These are phyloP conservation scores for Pseudofabraea citricarpa DNA, from an alignment of 2,329 filamentous ascomycete genomes.

Conservation along the genomic window DNA sequence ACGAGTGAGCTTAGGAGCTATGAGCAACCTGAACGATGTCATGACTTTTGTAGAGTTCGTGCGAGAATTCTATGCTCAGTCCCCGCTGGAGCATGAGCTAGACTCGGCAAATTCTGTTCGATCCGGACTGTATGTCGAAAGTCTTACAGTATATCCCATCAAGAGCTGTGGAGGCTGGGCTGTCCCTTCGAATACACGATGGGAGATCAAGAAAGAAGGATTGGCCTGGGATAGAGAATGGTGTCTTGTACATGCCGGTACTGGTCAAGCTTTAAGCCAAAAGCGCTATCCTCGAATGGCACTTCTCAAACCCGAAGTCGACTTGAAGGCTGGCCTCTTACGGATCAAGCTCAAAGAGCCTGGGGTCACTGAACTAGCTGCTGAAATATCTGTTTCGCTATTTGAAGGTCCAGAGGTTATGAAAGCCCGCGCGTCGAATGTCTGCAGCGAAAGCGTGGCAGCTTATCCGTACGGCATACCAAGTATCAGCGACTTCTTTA, in stretches of 20 bases:
- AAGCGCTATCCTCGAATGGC: slow-evolving; percentile 88
- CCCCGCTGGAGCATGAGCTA: background rate
- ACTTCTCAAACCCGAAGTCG: slow-evolving; percentile 68
- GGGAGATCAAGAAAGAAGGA: slow-evolving; percentile 78
- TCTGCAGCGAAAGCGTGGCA: slow-evolving; percentile 1
- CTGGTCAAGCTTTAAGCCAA: slow-evolving; percentile 79
- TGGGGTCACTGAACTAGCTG: slow-evolving; percentile 16
- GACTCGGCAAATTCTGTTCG: background rate
- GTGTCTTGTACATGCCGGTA: slow-evolving; percentile 86
- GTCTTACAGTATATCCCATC: slow-evolving; percentile 78
- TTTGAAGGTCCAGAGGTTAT: slow-evolving; percentile 53
- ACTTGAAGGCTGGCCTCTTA: slow-evolving; percentile 64
- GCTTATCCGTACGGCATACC: slow-evolving; percentile 1
- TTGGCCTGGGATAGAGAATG: slow-evolving; percentile 94
- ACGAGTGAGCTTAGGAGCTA: slow-evolving; percentile 79
- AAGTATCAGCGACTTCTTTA: slow-evolving; percentile 71
- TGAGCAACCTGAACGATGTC: slow-evolving; percentile 77
- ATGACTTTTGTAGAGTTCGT: slow-evolving; percentile 62
- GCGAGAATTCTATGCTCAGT: slow-evolving; percentile 52
- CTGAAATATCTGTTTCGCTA: slow-evolving; percentile 53
- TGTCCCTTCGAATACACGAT: slow-evolving; percentile 57
- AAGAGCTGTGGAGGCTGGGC: slow-evolving; percentile 85
- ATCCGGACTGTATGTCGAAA: slow-evolving; percentile 47
- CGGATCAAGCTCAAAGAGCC: slow-evolving; percentile 48
- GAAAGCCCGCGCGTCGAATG: background rate